These are phyloP conservation scores for Keithomyces neogunnii DNA, from an alignment of 2,329 filamentous ascomycete species.

Conservation along the genomic window DNA sequence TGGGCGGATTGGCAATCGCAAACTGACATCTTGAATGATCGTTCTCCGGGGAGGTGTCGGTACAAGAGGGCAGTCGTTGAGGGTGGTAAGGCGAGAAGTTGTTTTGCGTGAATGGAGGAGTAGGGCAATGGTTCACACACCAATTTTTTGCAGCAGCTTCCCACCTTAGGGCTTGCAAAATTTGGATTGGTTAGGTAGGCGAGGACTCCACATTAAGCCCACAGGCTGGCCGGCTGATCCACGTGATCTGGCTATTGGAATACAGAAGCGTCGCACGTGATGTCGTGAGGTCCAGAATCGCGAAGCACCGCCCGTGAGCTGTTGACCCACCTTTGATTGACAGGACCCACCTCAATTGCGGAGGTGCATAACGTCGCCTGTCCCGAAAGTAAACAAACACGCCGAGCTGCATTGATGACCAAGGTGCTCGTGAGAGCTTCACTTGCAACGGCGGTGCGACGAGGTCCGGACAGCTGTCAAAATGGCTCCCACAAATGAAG, in stretches of 20 bases:
- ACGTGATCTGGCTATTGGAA: constrained; percentile 17
- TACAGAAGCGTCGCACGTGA: background rate
- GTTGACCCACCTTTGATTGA: no score
- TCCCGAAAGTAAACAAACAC: constrained; percentile 30
- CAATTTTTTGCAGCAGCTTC: constrained; percentile 24
- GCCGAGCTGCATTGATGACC: constrained; percentile 16
- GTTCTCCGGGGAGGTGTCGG: constrained; percentile 30
- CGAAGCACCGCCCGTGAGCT: no score
- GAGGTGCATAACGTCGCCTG: constrained; percentile 11
- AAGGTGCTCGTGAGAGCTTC: constrained; percentile 2
- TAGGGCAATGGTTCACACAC: constrained; percentile 28
- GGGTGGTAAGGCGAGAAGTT: constrained; percentile 24
- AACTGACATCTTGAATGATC: constrained; percentile 37
- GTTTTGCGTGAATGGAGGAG: constrained; percentile 28
- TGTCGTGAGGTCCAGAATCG: no score
- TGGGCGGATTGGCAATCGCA: constrained; percentile 4
- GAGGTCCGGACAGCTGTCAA: constrained; percentile 11
- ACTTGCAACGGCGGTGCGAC: constrained; percentile 10
- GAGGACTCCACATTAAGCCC: constrained; percentile 11
- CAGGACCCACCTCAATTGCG: background rate
- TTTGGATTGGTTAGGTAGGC: constrained; percentile 24
- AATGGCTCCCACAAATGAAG: constrained; percentile 26
- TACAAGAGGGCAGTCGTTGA: constrained; percentile 29
- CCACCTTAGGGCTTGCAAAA: constrained; percentile 33
- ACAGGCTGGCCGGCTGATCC: background rate